These are phyloP conservation scores for Orbilia oligospora DNA, from an alignment of 2,329 filamentous ascomycete genomes.

Conservation along the genomic window DNA sequence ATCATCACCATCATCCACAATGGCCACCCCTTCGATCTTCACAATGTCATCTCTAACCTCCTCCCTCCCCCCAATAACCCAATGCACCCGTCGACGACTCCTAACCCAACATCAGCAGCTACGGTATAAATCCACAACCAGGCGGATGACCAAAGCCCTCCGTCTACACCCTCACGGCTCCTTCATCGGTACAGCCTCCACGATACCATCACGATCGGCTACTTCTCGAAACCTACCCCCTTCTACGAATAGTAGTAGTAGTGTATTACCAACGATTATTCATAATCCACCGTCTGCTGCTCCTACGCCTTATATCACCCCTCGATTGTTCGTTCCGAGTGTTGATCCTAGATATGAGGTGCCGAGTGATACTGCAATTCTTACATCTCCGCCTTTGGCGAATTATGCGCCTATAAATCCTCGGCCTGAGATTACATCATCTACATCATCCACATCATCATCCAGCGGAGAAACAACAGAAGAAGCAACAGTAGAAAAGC, in stretches of 20 bases:
- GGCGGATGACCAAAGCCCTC: constrained; percentile 70
- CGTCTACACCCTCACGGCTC: constrained; percentile 71
- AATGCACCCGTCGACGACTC: constrained; percentile 9
- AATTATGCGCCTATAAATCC: constrained; percentile 32
- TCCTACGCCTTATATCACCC: constrained; percentile 76
- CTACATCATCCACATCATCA: background rate
- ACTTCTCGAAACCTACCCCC: constrained; percentile 65
- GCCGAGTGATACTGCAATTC: constrained; percentile 42
- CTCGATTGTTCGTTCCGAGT: constrained; percentile 75
- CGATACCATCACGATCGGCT: constrained; percentile 38
- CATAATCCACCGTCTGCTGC: constrained; percentile 77
- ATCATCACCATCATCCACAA: constrained; percentile 10
- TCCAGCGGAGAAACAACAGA: background rate
- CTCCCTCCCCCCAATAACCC: constrained; percentile 14
- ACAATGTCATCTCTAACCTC: constrained; percentile 37
- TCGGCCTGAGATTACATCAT: background rate
- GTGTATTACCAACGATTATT: constrained; percentile 71
- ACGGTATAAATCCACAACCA: constrained; percentile 70
- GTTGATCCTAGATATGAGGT: constrained; percentile 70
- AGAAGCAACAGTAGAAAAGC: constrained; percentile 48
- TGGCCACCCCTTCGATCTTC: constrained; percentile 37
- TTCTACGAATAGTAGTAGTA: no score
- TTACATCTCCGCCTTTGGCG: constrained; percentile 63
- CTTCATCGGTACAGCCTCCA: constrained; percentile 65
- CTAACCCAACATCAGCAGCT: constrained; percentile 14